Evolutionary conservation across 2,329 filamentous ascomycete species (phyloP), one percentile per base, ranked within the genome.

Genomic region (Kalmusia sp.): DNA sequence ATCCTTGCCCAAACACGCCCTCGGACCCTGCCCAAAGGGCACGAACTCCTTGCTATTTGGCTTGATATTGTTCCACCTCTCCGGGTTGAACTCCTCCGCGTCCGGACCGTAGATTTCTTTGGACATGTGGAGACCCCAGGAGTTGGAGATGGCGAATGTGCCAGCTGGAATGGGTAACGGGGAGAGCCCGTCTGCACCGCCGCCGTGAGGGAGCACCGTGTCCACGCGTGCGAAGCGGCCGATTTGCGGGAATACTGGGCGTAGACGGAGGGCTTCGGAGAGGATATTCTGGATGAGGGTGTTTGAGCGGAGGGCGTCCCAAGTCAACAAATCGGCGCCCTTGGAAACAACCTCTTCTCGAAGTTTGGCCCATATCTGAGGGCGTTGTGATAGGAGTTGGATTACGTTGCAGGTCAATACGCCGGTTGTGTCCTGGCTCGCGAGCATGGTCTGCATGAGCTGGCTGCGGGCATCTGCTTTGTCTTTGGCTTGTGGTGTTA

Each of bases 71-170:
- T 41, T 17, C 52, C 52, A 54, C 2, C 52, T 37, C 1, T 48
- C 47, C 1, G 58, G 58, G 7, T 24, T 21, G 37, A 59, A 61
- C 6, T 49, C 34, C 2, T 59, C 57, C 6, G 52, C 49, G 25
- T 64, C 61, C 24, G 53, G 52, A 1, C 63, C 63, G 21, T 63
- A 61, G 1, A 61, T 51, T 1, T 34, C 6, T 5, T 52, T 37
- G 25, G 56, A 44, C 21, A 77, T 70, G 56, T 83, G 80, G 65
- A 82, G 78, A 15, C 73, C 57, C 55, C 76, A 79, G 7, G 76
- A 67, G 11, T 57, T 65, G 54, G 79, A 80, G 2, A 47, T 24
- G 6, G 40, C 50, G 5, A 31, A 22, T 1, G 53, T 51, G 11
- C 57, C 59, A 31, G 48, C 46, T 3, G 55, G 51, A 8, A 61